These are phyloP conservation scores for Cryptococcus sp. DNA, from an alignment of 1,284 basidiomycete species.

Conservation along the genomic window DNA sequence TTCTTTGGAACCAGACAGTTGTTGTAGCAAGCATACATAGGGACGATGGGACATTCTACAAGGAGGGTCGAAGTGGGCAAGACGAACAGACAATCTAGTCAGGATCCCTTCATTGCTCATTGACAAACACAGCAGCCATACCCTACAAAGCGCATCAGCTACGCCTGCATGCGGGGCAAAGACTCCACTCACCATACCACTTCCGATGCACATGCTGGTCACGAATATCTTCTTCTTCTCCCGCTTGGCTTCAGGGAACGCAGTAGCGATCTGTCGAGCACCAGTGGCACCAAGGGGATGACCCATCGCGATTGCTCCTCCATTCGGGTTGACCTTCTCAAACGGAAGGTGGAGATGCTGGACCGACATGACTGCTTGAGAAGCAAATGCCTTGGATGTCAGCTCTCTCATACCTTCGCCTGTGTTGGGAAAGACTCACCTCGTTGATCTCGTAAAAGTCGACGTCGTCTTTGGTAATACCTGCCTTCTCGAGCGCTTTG, in stretches of 20 bases:
- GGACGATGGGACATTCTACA: too few species aligned
- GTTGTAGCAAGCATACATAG: too few species aligned
- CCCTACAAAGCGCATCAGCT: slow-evolving; percentile 28
- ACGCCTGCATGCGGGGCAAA: background rate
- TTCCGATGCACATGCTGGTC: slow-evolving; percentile 93
- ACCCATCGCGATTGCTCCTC: slow-evolving; percentile 82
- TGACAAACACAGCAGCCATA: slow-evolving; percentile 50
- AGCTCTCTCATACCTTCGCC: background rate
- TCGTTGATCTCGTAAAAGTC: slow-evolving; percentile 92
- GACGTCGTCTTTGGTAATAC: slow-evolving; percentile 67
- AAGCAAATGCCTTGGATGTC: slow-evolving; percentile 62
- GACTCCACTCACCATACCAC: slow-evolving; percentile 79
- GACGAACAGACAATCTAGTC: too few species aligned
- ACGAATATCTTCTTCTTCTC: slow-evolving; percentile 79
- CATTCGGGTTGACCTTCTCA: slow-evolving; percentile 82
- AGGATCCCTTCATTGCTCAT: slow-evolving; percentile 40
- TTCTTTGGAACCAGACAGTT: too few species aligned
- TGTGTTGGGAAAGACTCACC: slow-evolving; percentile 20
- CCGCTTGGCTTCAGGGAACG: slow-evolving; percentile 71
- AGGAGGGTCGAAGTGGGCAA: too few species aligned
- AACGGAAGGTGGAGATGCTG: slow-evolving; percentile 65
- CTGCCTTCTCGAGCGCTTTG: slow-evolving; percentile 66
- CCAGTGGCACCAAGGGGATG: slow-evolving; percentile 70
- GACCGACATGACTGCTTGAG: slow-evolving; percentile 76
- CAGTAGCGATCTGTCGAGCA: slow-evolving; percentile 79